Percentiles rank a stretch among this genome's conserved stretches.
phyloP scores from a whole-genome alignment of 1,139 yeast genomes.

The Yamadazyma friedrichii region DNA sequence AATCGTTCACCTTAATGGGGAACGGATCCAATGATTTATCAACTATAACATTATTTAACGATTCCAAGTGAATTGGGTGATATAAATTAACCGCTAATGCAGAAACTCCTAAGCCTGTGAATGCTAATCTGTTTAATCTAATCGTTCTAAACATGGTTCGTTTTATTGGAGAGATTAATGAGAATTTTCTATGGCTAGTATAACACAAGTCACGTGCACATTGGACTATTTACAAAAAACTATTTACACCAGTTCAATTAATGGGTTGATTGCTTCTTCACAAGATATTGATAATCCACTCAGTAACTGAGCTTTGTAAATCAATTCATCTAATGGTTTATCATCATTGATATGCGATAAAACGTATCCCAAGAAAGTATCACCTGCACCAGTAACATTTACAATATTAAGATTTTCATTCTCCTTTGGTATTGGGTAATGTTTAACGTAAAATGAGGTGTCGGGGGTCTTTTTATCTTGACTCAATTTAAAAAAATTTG shows the following conservation, averaged over 20 bases:
- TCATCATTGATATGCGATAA: conserved; percentile 17
- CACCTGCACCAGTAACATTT: conserved; percentile 75
- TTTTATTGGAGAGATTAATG: too few relatives aligned
- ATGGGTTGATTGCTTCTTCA: conserved; percentile 24
- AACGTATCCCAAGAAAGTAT: conserved; percentile 60
- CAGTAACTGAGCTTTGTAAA: conserved; percentile 52
- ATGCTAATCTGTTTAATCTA: neutral
- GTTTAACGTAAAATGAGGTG: conserved; percentile 44
- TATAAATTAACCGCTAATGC: conserved; percentile 5
- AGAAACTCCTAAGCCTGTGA: conserved; percentile 3
- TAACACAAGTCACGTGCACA: neutral
- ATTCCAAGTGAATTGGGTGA: conserved; percentile 12
- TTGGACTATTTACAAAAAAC: neutral
- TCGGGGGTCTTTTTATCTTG: conserved; percentile 15
- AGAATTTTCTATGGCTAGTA: neutral
- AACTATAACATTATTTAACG: conserved; percentile 32
- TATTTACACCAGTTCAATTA: conserved; percentile 13
- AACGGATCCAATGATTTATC: conserved; percentile 54
- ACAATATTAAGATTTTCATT: conserved; percentile 30
- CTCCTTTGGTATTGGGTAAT: conserved; percentile 51
- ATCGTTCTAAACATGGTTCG: neutral
- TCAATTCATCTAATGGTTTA: conserved; percentile 25
- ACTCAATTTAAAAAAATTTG: conserved; percentile 4
- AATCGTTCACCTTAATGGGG: conserved; percentile 39
- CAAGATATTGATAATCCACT: conserved; percentile 49